Percentiles rank a stretch among this genome's conserved stretches.
Conservation (phyloP, 306 rosid species). For the Morella rubra region DNA sequence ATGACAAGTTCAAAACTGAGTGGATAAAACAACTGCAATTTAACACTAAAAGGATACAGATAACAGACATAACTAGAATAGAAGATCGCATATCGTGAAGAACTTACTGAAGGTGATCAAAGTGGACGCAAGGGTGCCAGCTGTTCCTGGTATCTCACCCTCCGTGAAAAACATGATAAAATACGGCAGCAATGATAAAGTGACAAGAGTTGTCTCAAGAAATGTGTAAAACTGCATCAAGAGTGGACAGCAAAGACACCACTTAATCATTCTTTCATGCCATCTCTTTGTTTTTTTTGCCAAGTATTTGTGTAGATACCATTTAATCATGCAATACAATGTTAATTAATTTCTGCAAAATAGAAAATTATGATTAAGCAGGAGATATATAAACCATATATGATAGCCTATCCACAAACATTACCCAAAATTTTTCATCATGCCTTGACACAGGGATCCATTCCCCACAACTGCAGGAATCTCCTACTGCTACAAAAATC, state of each 20-base stretch:
- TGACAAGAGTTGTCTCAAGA: slow-evolving; percentile 66
- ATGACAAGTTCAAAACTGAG: slow-evolving; percentile 71
- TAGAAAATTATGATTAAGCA: background rate
- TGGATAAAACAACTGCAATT: slow-evolving; percentile 12
- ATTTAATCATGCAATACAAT: background rate
- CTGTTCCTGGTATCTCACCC: slow-evolving; percentile 53
- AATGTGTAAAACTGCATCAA: slow-evolving; percentile 72
- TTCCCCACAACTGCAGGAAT: no score
- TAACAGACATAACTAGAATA: background rate
- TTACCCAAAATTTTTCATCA: background rate
- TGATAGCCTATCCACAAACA: background rate
- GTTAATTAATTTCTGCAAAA: background rate
- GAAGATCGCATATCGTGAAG: slow-evolving; percentile 6
- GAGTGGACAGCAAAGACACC: slow-evolving; percentile 10
- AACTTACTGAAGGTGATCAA: slow-evolving; percentile 72
- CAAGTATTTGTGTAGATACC: background rate
- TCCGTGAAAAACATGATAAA: slow-evolving; percentile 62
- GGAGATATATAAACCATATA: background rate
- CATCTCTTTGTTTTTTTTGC: background rate
- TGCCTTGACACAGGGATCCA: no score
- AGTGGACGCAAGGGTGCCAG: slow-evolving; percentile 54
- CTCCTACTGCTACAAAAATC: no score
- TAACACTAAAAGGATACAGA: slow-evolving; percentile 9
- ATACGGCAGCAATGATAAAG: slow-evolving; percentile 56
- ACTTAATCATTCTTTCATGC: slow-evolving; percentile 4